Conservation (phyloP, 2,329 filamentous ascomycete genomes). For the Mycogone perniciosa region DNA sequence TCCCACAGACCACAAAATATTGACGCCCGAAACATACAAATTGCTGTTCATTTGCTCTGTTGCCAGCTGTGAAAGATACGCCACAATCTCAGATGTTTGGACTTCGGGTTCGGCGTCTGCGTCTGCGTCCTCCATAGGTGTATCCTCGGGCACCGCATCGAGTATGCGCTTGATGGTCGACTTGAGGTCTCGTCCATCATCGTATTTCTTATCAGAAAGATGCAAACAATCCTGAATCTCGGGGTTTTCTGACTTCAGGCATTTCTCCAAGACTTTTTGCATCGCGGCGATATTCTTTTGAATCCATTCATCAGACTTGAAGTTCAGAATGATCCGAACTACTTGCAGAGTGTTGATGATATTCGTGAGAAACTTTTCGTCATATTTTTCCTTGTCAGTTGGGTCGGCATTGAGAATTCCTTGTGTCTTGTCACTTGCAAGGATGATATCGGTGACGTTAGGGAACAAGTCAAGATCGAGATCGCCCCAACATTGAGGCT, state of each 20-base stretch:
- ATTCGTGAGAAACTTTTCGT: constrained; percentile 76
- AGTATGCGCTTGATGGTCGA: constrained; percentile 77
- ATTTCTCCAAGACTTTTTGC: constrained; percentile 85
- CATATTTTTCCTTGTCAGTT: constrained; percentile 62
- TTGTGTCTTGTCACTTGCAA: constrained; percentile 72
- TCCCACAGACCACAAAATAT: constrained; percentile 87
- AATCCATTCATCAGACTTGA: constrained; percentile 88
- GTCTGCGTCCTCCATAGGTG: constrained; percentile 65
- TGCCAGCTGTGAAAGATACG: constrained; percentile 76
- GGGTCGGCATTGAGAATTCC: constrained; percentile 53
- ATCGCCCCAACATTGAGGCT: constrained; percentile 85
- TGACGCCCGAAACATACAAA: constrained; percentile 83
- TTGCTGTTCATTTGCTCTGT: constrained; percentile 77
- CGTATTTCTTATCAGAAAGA: constrained; percentile 60
- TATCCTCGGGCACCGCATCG: constrained; percentile 76
- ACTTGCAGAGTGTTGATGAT: constrained; percentile 95
- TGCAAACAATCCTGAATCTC: constrained; percentile 94
- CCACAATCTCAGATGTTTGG: constrained; percentile 79
- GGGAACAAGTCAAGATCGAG: constrained; percentile 86
- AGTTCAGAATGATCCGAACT: constrained; percentile 79
- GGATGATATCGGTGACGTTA: constrained; percentile 79
- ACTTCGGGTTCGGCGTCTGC: constrained; percentile 79
- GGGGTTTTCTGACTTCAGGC: constrained; percentile 77
- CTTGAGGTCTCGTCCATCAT: constrained; percentile 63
- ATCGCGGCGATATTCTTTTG: constrained; percentile 67